These are phyloP conservation scores for Phaeosphaeriaceae sp. DNA, from an alignment of 2,329 filamentous ascomycete genomes.

Conservation along the genomic window DNA sequence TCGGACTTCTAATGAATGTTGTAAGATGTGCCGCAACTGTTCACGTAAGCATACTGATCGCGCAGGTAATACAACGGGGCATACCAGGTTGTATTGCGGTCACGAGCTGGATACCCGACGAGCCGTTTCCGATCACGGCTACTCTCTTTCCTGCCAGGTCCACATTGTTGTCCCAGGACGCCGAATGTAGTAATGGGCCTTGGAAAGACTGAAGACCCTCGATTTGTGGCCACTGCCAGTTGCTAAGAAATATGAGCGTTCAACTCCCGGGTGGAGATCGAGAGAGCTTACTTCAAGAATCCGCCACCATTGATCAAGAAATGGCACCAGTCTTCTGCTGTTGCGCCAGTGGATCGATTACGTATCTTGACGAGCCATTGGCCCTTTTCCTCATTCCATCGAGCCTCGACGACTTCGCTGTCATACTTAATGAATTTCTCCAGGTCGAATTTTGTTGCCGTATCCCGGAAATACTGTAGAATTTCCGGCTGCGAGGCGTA, in stretches of 20 bases:
- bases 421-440: slow-evolving; percentile 41
- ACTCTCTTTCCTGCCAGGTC: slow-evolving; percentile 26
- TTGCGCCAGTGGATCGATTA: slow-evolving; percentile 14
- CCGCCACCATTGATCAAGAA: slow-evolving; percentile 25
- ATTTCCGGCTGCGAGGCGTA: slow-evolving; percentile 50
- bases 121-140: slow-evolving; percentile 30
- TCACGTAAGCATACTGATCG: too few relatives aligned
- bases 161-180: slow-evolving; percentile 58
- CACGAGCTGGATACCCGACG: slow-evolving; percentile 28
- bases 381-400: slow-evolving; percentile 44
- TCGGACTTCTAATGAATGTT: too few relatives aligned
- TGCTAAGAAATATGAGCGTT: too few relatives aligned
- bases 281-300: slow-evolving; percentile 33
- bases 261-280: too few relatives aligned
- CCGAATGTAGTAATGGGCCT: slow-evolving; percentile 61
- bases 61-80: too few relatives aligned
- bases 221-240: slow-evolving; percentile 53
- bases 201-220: slow-evolving; percentile 55
- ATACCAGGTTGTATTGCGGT: too few relatives aligned
- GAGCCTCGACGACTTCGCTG: slow-evolving; percentile 42
- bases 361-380: slow-evolving; percentile 49
- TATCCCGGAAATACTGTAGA: slow-evolving; percentile 47
- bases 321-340: slow-evolving; percentile 20
- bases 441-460: slow-evolving; percentile 48
- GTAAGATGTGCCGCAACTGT: too few relatives aligned